Conservation (phyloP, 345 rosid genomes). For the Camelina hispida region DNA sequence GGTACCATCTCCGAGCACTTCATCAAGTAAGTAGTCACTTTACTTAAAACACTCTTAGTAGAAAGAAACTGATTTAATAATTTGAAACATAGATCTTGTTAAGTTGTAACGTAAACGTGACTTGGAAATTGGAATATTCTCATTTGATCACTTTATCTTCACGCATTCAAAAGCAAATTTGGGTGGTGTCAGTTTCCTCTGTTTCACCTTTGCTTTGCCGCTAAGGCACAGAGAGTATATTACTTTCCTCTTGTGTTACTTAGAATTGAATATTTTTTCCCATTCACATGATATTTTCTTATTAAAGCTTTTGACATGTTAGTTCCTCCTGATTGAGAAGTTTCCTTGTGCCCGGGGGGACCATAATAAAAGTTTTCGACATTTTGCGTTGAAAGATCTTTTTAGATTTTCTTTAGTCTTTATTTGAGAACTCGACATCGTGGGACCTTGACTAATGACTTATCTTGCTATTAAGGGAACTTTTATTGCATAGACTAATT, state of each 20-base stretch:
- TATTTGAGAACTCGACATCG: conserved; percentile 5
- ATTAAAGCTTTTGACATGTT: conserved; percentile 4
- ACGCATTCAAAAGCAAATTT: neutral
- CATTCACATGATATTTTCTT: neutral
- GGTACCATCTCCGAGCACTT: conserved; percentile 57
- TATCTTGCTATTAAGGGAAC: neutral
- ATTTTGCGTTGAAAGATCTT: conserved; percentile 23
- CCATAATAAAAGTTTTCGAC: conserved; percentile 22
- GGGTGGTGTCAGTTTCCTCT: conserved; percentile 15
- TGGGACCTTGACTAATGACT: conserved; percentile 22
- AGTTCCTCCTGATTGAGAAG: conserved; percentile 11
- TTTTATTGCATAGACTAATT: conserved; percentile 22
- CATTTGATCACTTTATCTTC: conserved; percentile 5
- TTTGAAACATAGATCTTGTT: conserved; percentile 7
- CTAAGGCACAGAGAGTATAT: conserved; percentile 18
- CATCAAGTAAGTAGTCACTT: conserved; percentile 53
- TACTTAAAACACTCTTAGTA: conserved; percentile 1
- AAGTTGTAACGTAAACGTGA: conserved; percentile 24
- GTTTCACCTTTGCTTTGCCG: conserved; percentile 35
- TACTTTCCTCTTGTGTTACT: conserved; percentile 36
- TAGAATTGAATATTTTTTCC: conserved; percentile 20
- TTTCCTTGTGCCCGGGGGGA: conserved; percentile 38
- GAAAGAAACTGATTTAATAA: neutral
- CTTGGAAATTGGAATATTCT: neutral
- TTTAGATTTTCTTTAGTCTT: conserved; percentile 11